These are phyloP conservation scores for Leccinum ochraceum DNA, from an alignment of 768 basidiomycete genomes.

Conservation along the genomic window DNA sequence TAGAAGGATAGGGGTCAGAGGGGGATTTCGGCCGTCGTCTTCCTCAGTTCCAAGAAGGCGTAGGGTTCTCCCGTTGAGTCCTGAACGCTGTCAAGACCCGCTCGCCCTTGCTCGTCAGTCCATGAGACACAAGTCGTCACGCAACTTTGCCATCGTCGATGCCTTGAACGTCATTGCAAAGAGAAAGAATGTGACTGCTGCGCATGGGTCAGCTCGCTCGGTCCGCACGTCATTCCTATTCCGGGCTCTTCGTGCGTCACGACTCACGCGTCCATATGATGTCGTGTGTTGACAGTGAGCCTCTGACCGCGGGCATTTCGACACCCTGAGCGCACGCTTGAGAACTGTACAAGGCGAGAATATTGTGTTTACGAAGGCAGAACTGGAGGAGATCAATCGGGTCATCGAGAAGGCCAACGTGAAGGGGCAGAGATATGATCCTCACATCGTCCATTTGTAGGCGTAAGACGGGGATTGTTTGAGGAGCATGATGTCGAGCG, in stretches of 20 bases:
- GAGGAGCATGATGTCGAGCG: background rate
- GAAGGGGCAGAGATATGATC: constrained; percentile 42
- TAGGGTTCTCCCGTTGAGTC: no score
- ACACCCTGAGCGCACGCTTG: no score
- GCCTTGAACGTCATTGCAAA: no score
- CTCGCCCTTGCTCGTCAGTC: no score
- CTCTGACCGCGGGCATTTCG: background rate
- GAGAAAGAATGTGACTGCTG: no score
- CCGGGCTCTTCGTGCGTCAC: constrained; percentile 38
- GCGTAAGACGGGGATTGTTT: constrained; percentile 16
- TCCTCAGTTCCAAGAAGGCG: no score
- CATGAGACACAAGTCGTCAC: no score
- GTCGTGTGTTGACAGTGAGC: constrained; percentile 3
- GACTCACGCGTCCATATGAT: constrained; percentile 1
- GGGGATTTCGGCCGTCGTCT: no score
- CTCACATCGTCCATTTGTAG: constrained; percentile 29
- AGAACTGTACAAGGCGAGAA: constrained; percentile 40
- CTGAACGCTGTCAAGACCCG: no score
- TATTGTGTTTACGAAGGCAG: constrained; percentile 41
- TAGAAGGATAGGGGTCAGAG: background rate
- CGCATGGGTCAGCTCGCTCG: no score
- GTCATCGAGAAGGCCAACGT: constrained; percentile 38
- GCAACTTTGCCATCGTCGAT: no score
- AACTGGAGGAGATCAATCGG: constrained; percentile 41
- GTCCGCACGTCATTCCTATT: no score